A percentile compares a stretch with the other conserved stretches of the same genome.
Evolutionary conservation across 495 filamentous ascomycete species (phyloP).

Genomic region (Glarea lozoyensis): DNA sequence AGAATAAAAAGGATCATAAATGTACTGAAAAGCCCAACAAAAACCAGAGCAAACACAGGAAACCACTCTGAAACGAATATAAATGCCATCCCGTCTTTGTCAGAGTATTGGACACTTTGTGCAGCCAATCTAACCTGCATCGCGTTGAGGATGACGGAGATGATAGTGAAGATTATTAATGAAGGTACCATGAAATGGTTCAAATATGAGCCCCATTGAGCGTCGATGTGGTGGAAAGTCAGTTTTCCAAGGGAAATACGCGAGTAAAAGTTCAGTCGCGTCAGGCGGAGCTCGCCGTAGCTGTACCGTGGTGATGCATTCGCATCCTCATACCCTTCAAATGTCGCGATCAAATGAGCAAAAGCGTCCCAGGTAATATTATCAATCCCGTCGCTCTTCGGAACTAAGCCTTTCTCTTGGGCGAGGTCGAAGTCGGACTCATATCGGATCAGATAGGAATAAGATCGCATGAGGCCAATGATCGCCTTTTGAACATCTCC

Average conservation of each 20-base stretch:
- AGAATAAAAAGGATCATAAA: neutral
- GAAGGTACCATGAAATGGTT: slow-evolving; percentile 25
- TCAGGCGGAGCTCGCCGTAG: slow-evolving; percentile 31
- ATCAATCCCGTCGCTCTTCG: slow-evolving; percentile 15
- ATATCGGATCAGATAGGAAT: slow-evolving; percentile 26
- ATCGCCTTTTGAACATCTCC: slow-evolving; percentile 10
- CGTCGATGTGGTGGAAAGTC: slow-evolving; percentile 10
- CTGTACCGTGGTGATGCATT: slow-evolving; percentile 19
- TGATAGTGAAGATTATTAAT: slow-evolving; percentile 20
- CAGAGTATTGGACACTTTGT: neutral
- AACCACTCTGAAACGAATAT: neutral
- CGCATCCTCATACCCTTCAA: neutral
- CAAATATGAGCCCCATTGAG: slow-evolving; percentile 21
- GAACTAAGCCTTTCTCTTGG: slow-evolving; percentile 11
- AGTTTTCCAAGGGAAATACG: neutral
- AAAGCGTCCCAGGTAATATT: slow-evolving; percentile 1
- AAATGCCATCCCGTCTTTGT: neutral
- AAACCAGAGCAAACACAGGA: neutral
- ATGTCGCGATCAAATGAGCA: neutral
- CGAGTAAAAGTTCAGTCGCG: slow-evolving; percentile 22
- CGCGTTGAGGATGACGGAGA: slow-evolving; percentile 20
- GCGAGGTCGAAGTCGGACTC: slow-evolving; percentile 32
- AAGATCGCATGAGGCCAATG: slow-evolving; percentile 31
- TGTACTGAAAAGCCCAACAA: neutral
- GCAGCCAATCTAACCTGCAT: slow-evolving; percentile 21